phyloP scores from a whole-genome alignment of 2,329 filamentous ascomycete species.

The Alternaria ventricosa region DNA sequence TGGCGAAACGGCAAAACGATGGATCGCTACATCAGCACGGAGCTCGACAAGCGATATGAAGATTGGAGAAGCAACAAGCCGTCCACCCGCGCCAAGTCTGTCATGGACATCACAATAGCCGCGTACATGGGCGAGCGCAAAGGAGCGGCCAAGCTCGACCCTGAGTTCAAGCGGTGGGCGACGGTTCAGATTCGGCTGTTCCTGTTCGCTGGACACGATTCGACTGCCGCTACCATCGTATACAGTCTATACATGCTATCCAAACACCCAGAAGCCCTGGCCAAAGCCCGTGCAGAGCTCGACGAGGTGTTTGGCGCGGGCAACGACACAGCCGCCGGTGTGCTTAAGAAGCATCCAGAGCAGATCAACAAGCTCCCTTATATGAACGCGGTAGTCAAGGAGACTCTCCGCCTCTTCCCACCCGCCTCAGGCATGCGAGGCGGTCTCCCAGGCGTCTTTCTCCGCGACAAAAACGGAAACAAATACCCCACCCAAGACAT shows the following conservation, averaged over 20 bases:
- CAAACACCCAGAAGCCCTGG: slow-evolving; percentile 29
- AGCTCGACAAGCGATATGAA: slow-evolving; percentile 19
- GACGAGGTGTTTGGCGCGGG: slow-evolving; percentile 38
- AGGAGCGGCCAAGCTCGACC: slow-evolving; percentile 16
- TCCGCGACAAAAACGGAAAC: slow-evolving; percentile 28
- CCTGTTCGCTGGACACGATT: slow-evolving; percentile 47
- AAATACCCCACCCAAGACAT: slow-evolving; percentile 26
- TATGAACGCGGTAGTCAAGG: slow-evolving; percentile 45
- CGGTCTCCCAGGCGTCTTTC: slow-evolving; percentile 16
- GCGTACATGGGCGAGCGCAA: slow-evolving; percentile 14
- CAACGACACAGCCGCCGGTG: slow-evolving; percentile 7
- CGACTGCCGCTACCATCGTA: slow-evolving; percentile 41
- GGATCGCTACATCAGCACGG: slow-evolving; percentile 18
- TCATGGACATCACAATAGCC: slow-evolving; percentile 19
- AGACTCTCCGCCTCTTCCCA: slow-evolving; percentile 42
- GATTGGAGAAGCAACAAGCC: slow-evolving; percentile 7
- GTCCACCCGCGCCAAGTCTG: slow-evolving; percentile 5
- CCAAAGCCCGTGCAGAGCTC: slow-evolving; percentile 35
- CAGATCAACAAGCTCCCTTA: slow-evolving; percentile 41
- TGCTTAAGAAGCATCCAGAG: slow-evolving; percentile 28
- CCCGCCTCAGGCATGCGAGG: slow-evolving; percentile 39
- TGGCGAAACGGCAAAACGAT: slow-evolving; percentile 20
- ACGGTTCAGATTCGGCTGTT: slow-evolving; percentile 4
- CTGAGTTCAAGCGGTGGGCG: slow-evolving; percentile 26
- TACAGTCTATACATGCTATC: slow-evolving; percentile 39